phyloP scores from a whole-genome alignment of 768 basidiomycete species.

The Mycena maculata region DNA sequence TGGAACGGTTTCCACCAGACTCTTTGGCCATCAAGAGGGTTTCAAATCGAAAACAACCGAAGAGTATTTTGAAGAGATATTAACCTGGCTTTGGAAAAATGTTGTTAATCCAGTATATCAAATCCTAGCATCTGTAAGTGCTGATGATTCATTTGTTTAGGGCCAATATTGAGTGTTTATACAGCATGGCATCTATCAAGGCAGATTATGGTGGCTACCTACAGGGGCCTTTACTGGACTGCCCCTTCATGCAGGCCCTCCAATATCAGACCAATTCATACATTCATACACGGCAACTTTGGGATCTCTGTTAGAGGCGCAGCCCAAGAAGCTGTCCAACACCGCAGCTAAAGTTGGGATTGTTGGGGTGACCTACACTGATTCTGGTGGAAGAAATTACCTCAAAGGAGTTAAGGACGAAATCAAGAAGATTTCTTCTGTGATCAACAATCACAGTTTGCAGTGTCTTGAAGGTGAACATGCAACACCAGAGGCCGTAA shows the following conservation, averaged over 20 bases:
- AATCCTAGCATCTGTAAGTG: neutral
- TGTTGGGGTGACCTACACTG: neutral
- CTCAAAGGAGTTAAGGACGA: neutral
- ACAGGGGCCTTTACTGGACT: neutral
- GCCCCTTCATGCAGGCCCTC: too few species aligned
- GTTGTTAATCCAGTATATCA: neutral
- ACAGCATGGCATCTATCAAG: slow-evolving; percentile 21
- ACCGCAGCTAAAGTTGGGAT: too few species aligned
- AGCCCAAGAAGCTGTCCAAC: too few species aligned
- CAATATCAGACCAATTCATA: too few species aligned
- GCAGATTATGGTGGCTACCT: slow-evolving; percentile 35
- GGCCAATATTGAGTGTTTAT: neutral
- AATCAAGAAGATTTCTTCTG: neutral
- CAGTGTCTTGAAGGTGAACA: neutral
- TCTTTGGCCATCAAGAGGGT: neutral
- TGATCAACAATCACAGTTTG: neutral
- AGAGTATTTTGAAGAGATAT: neutral
- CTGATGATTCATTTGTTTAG: neutral
- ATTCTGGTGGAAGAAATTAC: neutral
- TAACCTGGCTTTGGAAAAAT: neutral
- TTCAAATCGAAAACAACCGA: neutral
- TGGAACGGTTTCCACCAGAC: neutral
- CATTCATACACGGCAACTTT: too few species aligned
- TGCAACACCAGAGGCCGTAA: neutral
- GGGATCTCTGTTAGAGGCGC: too few species aligned